These are phyloP conservation scores for Coffea canephora DNA, from an alignment of 257 asterid genomes.

Conservation along the genomic window DNA sequence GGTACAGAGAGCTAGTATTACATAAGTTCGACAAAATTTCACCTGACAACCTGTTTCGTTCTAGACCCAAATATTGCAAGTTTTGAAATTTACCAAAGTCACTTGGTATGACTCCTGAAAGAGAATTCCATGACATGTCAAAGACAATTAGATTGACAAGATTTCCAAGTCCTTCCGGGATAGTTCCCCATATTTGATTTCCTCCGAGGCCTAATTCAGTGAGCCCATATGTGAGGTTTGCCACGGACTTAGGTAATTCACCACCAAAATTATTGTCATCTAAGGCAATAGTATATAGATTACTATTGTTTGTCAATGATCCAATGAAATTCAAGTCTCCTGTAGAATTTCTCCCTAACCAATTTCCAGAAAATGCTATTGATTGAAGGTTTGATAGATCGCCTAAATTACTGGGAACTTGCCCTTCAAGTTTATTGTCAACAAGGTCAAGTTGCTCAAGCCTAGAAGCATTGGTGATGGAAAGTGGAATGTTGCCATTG, in stretches of 20 bases:
- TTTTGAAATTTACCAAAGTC: constrained; percentile 24
- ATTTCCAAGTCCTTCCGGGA: constrained; percentile 26
- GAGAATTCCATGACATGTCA: background rate
- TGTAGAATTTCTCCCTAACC: constrained; percentile 2
- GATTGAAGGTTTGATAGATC: constrained; percentile 7
- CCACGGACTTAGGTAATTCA: constrained; percentile 25
- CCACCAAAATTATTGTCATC: constrained; percentile 26
- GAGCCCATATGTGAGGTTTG: constrained; percentile 27
- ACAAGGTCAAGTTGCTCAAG: background rate
- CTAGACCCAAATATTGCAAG: background rate
- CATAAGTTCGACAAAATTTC: background rate
- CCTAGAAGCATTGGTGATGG: constrained; percentile 18
- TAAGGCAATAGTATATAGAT: background rate
- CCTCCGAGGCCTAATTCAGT: background rate
- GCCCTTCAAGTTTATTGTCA: constrained; percentile 24
- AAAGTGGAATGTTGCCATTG: constrained; percentile 9
- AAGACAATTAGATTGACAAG: constrained; percentile 17
- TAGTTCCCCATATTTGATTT: constrained; percentile 27
- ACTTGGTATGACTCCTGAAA: constrained; percentile 25
- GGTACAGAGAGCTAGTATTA: background rate
- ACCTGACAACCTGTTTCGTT: background rate
- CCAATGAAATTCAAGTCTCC: constrained; percentile 28
- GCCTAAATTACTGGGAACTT: constrained; percentile 9
- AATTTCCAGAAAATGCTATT: background rate
- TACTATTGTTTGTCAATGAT: constrained; percentile 29